Conservation (phyloP, 2,329 filamentous ascomycete species). For the Metarhizium album region DNA sequence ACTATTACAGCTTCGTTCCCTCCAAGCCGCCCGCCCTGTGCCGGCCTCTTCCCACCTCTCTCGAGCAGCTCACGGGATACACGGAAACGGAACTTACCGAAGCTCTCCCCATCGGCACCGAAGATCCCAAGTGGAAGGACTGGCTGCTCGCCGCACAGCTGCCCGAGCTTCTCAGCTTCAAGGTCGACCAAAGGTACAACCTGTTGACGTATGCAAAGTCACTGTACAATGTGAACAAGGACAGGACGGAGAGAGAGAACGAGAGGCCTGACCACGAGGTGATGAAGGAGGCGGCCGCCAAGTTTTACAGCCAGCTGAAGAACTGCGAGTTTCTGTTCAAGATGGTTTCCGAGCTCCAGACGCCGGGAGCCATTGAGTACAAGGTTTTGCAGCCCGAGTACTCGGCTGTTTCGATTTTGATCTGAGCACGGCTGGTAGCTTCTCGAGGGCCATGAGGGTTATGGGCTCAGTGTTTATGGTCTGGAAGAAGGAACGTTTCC, state of each 20-base stretch:
- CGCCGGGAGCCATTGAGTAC: not conserved
- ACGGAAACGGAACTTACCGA: conserved; percentile 11
- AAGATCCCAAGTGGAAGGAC: not conserved
- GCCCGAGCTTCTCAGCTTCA: not conserved
- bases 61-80: conserved; percentile 20
- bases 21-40: conserved; percentile 32
- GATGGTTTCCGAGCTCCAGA: not conserved
- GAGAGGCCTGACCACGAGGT: not conserved
- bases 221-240: not conserved
- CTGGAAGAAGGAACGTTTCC: no score
- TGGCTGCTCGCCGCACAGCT: not conserved
- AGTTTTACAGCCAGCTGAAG: not conserved
- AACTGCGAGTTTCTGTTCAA: not conserved
- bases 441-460: no score
- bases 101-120: not conserved
- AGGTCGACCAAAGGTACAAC: not conserved
- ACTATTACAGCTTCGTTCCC: conserved; percentile 36
- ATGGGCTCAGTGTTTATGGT: no score
- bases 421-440: not conserved
- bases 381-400: not conserved
- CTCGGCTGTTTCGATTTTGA: not conserved
- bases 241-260: not conserved
- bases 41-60: conserved; percentile 18
- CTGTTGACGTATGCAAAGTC: not conserved
- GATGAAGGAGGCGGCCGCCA: not conserved